Evolutionary conservation across 2,329 filamentous ascomycete genomes (phyloP).

Genomic region (Beauveria sp.): DNA sequence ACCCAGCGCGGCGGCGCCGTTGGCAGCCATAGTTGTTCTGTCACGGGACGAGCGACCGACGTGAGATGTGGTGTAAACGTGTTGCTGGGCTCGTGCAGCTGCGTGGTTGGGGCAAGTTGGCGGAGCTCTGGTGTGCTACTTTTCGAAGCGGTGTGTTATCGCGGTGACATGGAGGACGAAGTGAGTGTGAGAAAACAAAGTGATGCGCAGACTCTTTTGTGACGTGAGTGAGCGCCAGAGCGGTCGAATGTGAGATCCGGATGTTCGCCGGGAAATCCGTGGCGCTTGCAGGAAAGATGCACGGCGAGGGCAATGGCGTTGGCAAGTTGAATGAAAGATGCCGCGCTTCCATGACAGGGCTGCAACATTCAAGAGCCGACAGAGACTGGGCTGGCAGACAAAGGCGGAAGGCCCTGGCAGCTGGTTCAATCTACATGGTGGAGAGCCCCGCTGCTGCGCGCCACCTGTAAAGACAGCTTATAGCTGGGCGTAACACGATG

Average conservation of each 20-base stretch:
- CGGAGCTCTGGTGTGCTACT: not conserved
- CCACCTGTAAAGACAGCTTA: not conserved
- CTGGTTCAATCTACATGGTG: conserved; percentile 1
- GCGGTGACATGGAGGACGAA: conserved; percentile 8
- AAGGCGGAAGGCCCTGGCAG: not conserved
- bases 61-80: not conserved
- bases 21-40: conserved; percentile 26
- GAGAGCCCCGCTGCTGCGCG: conserved; percentile 1
- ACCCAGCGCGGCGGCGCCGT: conserved; percentile 25
- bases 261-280: not conserved
- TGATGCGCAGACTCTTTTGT: not conserved
- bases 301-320: not conserved
- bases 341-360: not conserved
- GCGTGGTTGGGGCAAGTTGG: not conserved
- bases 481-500: not conserved
- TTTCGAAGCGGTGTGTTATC: conserved; percentile 8
- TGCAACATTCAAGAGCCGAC: conserved; percentile 3
- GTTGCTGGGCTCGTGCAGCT: not conserved
- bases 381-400: not conserved
- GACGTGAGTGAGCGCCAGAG: not conserved
- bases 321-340: not conserved
- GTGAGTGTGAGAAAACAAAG: conserved; percentile 2
- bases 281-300: not conserved
- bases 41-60: conserved; percentile 8
- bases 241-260: conserved; percentile 3